Percentiles rank a stretch among this genome's conserved stretches.
These are phyloP conservation scores for Entophlyctis helioformis DNA, from an alignment of 192 early-diverging fungal genomes.

Conservation along the genomic window DNA sequence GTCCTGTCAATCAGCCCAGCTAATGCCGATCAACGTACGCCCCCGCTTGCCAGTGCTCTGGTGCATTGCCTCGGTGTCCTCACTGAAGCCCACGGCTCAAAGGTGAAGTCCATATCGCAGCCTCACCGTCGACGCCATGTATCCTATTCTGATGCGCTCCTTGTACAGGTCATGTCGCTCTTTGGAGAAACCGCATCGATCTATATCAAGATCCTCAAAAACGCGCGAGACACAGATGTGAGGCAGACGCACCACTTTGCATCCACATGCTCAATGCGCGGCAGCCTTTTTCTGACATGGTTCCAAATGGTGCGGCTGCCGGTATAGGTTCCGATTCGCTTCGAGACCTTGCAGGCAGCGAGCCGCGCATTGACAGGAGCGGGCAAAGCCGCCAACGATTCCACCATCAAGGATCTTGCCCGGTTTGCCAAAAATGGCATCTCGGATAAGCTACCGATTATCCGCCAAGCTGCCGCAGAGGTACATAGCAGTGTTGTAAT, in stretches of 20 bases:
- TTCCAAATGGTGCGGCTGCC: no score
- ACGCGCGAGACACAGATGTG: conserved; percentile 49
- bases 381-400: conserved; percentile 57
- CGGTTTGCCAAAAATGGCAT: conserved; percentile 53
- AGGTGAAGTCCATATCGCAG: no score
- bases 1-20: no score
- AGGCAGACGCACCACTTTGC: no score
- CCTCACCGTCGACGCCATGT: no score
- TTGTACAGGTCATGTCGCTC: conserved; percentile 56
- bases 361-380: conserved; percentile 56
- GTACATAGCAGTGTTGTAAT: conserved; percentile 16
- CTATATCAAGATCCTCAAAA: conserved; percentile 56
- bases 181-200: conserved; percentile 49
- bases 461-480: conserved; percentile 52
- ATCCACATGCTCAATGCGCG: no score
- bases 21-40: no score
- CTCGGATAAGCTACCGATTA: conserved; percentile 58
- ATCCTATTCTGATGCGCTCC: no score
- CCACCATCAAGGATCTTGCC: conserved; percentile 57
- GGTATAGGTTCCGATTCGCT: conserved; percentile 36
- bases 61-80: conserved; percentile 65
- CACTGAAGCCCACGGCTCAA: conserved; percentile 64
- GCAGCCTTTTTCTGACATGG: no score
- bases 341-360: no score
- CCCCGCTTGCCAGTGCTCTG: conserved; percentile 45